Evolutionary conservation across 2,329 filamentous ascomycete genomes (phyloP).

Genomic region (Pestalotiopsis sp.): DNA sequence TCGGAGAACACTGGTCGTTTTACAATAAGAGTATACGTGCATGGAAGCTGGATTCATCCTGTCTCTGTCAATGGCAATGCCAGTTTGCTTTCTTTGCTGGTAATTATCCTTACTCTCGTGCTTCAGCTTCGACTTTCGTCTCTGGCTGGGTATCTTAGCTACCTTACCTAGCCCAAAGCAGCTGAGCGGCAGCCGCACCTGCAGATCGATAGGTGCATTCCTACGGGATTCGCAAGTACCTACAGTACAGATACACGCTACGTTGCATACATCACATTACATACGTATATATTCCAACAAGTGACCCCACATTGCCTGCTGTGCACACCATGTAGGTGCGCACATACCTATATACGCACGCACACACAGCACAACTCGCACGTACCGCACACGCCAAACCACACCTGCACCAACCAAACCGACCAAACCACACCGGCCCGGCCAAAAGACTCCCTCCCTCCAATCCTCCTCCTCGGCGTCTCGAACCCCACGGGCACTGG

Average conservation of each 20-base stretch:
- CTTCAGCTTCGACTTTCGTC: neutral
- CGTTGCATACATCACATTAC: neutral
- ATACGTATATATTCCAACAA: neutral
- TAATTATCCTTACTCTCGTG: neutral
- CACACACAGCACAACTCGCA: neutral
- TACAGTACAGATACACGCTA: neutral
- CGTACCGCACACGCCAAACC: neutral
- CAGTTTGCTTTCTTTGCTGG: neutral
- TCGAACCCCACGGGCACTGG: conserved; percentile 5
- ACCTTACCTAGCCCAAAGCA: neutral
- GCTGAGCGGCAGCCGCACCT: neutral
- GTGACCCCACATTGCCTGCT: neutral
- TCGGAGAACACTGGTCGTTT: neutral
- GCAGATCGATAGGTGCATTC: neutral
- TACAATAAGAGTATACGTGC: too few species aligned
- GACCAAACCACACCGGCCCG: neutral
- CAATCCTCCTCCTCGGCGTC: neutral
- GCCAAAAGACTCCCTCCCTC: neutral
- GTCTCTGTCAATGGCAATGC: too few species aligned
- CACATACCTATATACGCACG: neutral
- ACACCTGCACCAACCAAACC: neutral
- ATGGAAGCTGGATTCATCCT: too few species aligned
- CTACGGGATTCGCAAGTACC: neutral
- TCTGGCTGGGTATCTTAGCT: neutral
- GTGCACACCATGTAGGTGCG: neutral